These are phyloP conservation scores for Erodium maritimum DNA, from an alignment of 345 rosid genomes.

Conservation along the genomic window DNA sequence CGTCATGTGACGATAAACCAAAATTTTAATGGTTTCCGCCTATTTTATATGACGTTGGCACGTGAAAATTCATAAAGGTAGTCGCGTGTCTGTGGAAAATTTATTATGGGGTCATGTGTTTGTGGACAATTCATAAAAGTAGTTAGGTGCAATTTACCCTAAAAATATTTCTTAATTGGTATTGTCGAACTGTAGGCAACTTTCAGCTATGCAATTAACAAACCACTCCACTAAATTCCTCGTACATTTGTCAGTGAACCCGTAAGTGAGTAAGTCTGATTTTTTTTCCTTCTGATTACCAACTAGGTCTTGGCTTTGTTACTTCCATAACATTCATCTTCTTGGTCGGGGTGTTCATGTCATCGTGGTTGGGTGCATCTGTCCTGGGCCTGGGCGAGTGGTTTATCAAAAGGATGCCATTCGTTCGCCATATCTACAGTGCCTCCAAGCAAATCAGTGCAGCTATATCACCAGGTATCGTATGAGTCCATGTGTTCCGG, in stretches of 20 bases:
- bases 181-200: too few relatives aligned
- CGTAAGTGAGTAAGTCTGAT: background rate
- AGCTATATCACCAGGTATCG: slow-evolving; percentile 64
- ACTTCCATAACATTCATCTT: slow-evolving; percentile 71
- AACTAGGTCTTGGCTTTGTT: slow-evolving; percentile 53
- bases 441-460: slow-evolving; percentile 76
- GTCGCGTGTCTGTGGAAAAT: too few relatives aligned
- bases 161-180: too few relatives aligned
- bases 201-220: background rate
- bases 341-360: slow-evolving; percentile 59
- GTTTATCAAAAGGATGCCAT: slow-evolving; percentile 74
- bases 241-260: background rate
- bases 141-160: too few relatives aligned
- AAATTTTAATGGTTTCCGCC: too few relatives aligned
- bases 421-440: slow-evolving; percentile 53
- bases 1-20: too few relatives aligned
- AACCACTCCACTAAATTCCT: background rate
- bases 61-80: too few relatives aligned
- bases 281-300: slow-evolving; percentile 4
- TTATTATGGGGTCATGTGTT: too few relatives aligned
- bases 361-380: slow-evolving; percentile 73
- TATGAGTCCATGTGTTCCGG: background rate
- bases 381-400: slow-evolving; percentile 61
- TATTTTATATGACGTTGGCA: too few relatives aligned
- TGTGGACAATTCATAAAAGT: too few relatives aligned